Evolutionary conservation across 257 asterid species (phyloP).

Genomic region (Catharanthus roseus): DNA sequence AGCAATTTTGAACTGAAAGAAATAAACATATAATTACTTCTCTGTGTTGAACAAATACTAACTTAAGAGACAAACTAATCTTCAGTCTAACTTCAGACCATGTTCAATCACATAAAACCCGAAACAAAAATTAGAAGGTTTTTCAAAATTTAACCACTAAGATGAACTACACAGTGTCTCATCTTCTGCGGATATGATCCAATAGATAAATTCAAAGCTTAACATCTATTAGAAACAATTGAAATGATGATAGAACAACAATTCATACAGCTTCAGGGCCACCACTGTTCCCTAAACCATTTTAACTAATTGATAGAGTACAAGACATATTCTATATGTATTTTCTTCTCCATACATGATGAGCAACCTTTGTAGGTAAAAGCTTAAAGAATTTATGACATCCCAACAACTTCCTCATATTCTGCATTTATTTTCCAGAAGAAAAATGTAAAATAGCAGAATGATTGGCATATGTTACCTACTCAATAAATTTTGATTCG

Average conservation of each 20-base stretch:
- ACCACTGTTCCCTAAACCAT: too few species aligned
- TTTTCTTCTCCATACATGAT: too few species aligned
- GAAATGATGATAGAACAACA: too few species aligned
- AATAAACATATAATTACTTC: conserved; percentile 4
- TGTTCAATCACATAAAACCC: background rate
- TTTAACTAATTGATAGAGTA: too few species aligned
- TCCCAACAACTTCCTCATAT: too few species aligned
- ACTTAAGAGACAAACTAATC: background rate
- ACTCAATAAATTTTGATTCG: background rate
- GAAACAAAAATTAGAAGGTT: background rate
- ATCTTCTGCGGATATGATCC: background rate
- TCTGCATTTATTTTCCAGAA: too few species aligned
- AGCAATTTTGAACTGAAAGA: conserved; percentile 74
- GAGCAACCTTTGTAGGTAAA: too few species aligned
- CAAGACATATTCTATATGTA: too few species aligned
- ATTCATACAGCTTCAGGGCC: too few species aligned
- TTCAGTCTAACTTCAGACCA: background rate
- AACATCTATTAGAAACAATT: background rate
- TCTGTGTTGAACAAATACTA: background rate
- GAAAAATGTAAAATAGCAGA: too few species aligned
- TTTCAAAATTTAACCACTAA: background rate
- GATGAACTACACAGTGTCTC: background rate
- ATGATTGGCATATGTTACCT: background rate
- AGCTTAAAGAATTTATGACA: too few species aligned
- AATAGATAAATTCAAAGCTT: background rate